Evolutionary conservation across 2,329 filamentous ascomycete genomes (phyloP).

Genomic region (Macrophomina tecta): DNA sequence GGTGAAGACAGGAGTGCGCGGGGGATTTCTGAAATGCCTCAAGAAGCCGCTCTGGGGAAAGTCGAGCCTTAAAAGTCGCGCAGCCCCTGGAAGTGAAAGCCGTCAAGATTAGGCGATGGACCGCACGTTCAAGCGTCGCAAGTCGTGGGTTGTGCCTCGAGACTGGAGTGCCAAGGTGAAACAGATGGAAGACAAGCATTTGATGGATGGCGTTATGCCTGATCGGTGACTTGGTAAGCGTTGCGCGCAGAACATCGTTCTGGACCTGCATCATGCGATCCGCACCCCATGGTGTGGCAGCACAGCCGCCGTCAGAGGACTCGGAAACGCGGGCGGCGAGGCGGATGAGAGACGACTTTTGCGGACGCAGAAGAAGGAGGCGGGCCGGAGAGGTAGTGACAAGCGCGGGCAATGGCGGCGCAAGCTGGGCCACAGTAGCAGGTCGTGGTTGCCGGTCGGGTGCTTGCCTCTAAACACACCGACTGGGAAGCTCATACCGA

Average conservation of each 20-base stretch:
- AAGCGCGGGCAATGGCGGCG: background rate
- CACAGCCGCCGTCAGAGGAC: background rate
- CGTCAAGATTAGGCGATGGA: conserved; percentile 8
- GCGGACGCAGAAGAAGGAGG: background rate
- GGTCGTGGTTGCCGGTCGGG: background rate
- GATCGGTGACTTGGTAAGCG: background rate
- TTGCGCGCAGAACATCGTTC: background rate
- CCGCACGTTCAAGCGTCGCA: conserved; percentile 1
- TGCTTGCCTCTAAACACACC: background rate
- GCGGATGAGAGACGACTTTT: background rate
- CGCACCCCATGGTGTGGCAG: background rate
- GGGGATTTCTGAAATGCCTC: background rate
- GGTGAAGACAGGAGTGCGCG: background rate
- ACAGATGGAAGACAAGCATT: background rate
- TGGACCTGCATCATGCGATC: background rate
- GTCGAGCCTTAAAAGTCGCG: background rate
- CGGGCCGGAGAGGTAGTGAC: background rate
- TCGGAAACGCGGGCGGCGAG: conserved; percentile 1
- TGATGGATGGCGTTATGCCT: background rate
- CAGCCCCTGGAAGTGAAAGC: background rate
- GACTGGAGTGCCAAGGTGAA: conserved; percentile 18
- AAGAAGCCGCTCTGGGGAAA: background rate
- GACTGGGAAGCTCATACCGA: background rate
- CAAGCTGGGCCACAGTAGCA: background rate
- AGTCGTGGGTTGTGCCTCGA: background rate